Conservation (phyloP, 2,329 filamentous ascomycete species). For the Fusarium incarnatum region DNA sequence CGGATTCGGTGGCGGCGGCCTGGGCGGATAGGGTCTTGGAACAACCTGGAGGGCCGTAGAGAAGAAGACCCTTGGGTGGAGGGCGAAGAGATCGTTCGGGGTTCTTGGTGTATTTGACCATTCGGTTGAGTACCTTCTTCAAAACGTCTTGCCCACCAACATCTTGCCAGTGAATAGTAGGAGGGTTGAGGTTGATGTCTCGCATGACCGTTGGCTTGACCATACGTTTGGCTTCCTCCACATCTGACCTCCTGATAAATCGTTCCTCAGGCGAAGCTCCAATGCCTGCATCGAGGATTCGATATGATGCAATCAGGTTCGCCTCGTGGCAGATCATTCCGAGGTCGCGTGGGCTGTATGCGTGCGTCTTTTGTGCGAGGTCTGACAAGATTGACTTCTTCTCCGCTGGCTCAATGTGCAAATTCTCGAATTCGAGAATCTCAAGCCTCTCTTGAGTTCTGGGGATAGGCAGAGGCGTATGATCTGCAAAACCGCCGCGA, state of each 20-base stretch:
- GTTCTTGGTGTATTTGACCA: constrained; percentile 57
- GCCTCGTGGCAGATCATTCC: constrained; percentile 65
- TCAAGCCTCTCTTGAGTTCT: constrained; percentile 76
- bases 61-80: constrained; percentile 82
- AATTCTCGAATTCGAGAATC: constrained; percentile 74
- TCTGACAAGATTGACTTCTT: constrained; percentile 65
- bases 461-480: constrained; percentile 82
- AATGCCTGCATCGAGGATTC: constrained; percentile 40
- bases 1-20: constrained; percentile 89
- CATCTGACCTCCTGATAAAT: constrained; percentile 61
- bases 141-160: constrained; percentile 86
- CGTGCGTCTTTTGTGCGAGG: constrained; percentile 82
- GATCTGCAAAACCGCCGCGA: constrained; percentile 71
- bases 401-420: constrained; percentile 59
- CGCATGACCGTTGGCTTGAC: constrained; percentile 89
- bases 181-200: constrained; percentile 88
- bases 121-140: constrained; percentile 69
- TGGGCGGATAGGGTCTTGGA: constrained; percentile 94
- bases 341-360: constrained; percentile 85
- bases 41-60: constrained; percentile 94
- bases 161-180: constrained; percentile 85
- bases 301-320: constrained; percentile 39
- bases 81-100: constrained; percentile 58
- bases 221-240: constrained; percentile 72
- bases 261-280: constrained; percentile 36